Evolutionary conservation across 352 stramenopile genomes (phyloP), one percentile per base, ranked within the genome.

Genomic region (Globisporangium lucens): DNA sequence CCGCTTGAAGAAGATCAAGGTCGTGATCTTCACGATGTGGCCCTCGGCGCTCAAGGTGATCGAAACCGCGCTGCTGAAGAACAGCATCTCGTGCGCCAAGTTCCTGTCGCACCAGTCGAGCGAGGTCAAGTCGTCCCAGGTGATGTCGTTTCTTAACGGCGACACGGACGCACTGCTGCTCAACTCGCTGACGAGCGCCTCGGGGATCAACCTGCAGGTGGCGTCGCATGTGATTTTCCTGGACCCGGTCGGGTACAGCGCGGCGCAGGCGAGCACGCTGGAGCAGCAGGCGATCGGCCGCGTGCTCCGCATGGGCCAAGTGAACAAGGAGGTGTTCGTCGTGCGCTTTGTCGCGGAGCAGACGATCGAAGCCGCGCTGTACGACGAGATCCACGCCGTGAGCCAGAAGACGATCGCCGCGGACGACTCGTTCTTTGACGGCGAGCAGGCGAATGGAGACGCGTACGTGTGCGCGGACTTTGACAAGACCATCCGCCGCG

Each of bases 11-110:
- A 79, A 63, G 15, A 77, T 81, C 49, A 87, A 93, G 60, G 85
- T 90, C 17, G 88, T 96, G 52, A 70, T 96, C 47, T 96, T 96
- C 68, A 92, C 83, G 20, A 93, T 93, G 80, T 96, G 86, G 86
- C 64, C 83, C 69, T 78, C 73, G 47, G 85, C 78, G 7, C 67
- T 96, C 38, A 73, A 75, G 17, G 75, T 93, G 51, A 70, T 95
- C 17, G 74, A 91, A 55, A 77, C 75, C 24, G 88, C 82, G 27
- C 75, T 96, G 62, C 73, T 73, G 56, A 66, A 79, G 3, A 78
- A 75, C 56, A 77, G 76, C 46, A 81, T 96, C 49, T 79, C 78
- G 41, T 87, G 79, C 60, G 83, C 77, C 22, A 84, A 89, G 57
- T 92, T 92, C 69, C 66, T 90, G n/a, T 75, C 87, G 73, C 84